Conservation (phyloP, 1,284 basidiomycete species). For the Porphyrellus sp. region DNA sequence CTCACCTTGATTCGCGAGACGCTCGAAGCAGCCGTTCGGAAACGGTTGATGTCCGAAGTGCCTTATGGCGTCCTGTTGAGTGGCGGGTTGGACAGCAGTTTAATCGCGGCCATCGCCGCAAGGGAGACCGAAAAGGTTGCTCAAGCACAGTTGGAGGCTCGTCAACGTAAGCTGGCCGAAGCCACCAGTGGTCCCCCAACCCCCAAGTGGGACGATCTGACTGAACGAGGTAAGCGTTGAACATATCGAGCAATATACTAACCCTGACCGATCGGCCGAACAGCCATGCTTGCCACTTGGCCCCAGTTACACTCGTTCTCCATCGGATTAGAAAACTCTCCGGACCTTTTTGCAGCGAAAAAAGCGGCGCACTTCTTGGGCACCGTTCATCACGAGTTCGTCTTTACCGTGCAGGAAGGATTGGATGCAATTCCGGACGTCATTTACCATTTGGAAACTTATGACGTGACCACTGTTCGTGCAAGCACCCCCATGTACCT, state of each 20-base stretch:
- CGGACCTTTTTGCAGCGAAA: conserved; percentile 91
- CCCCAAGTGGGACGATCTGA: conserved; percentile 44
- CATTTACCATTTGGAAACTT: conserved; percentile 98
- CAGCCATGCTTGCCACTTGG: conserved; percentile 82
- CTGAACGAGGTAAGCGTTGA: conserved; percentile 50
- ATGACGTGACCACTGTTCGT: conserved; percentile 97
- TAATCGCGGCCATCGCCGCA: conserved; percentile 96
- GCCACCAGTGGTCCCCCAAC: conserved; percentile 55
- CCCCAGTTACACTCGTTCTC: conserved; percentile 98
- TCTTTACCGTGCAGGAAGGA: conserved; percentile 98
- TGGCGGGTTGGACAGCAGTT: conserved; percentile 93
- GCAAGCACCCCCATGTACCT: conserved; percentile 98
- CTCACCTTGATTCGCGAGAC: conserved; percentile 73
- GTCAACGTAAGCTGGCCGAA: conserved; percentile 58
- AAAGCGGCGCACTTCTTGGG: conserved; percentile 94
- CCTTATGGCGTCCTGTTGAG: conserved; percentile 97
- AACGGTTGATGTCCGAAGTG: conserved; percentile 98
- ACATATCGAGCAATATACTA: not conserved
- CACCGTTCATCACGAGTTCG: conserved; percentile 96
- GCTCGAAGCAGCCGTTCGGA: conserved; percentile 90
- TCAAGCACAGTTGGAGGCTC: conserved; percentile 70
- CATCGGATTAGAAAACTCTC: conserved; percentile 93
- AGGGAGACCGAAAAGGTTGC: conserved; percentile 94
- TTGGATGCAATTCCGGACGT: conserved; percentile 97
- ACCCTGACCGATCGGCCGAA: conserved; percentile 3